phyloP scores from a whole-genome alignment of 768 basidiomycete species.

The Auricularia sp. region DNA sequence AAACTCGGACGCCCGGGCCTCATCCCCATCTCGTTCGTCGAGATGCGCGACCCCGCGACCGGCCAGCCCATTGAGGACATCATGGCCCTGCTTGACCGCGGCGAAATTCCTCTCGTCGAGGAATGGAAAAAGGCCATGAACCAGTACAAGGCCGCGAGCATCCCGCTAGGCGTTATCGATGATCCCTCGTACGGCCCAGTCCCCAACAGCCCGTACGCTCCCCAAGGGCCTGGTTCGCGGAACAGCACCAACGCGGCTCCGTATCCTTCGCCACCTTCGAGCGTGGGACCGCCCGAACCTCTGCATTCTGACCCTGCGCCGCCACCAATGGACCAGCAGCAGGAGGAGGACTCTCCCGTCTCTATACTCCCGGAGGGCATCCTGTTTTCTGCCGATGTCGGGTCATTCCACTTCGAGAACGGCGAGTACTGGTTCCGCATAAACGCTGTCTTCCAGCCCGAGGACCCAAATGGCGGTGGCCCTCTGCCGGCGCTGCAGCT shows the following conservation, averaged over 20 bases:
- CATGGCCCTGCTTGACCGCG: constrained; percentile 68
- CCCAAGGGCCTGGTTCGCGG: constrained; percentile 3
- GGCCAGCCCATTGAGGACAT: constrained; percentile 70
- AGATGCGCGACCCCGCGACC: constrained; percentile 87
- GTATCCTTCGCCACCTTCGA: constrained; percentile 8
- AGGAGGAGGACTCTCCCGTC: constrained; percentile 23
- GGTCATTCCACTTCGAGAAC: constrained; percentile 95
- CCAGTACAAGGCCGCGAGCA: constrained; percentile 92
- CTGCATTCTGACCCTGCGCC: constrained; percentile 3
- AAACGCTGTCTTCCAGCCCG: constrained; percentile 81
- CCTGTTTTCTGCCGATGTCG: constrained; percentile 76
- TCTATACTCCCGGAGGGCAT: constrained; percentile 67
- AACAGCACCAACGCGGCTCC: constrained; percentile 4
- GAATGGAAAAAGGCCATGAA: constrained; percentile 97
- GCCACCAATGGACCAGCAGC: constrained; percentile 11
- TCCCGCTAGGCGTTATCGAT: constrained; percentile 88
- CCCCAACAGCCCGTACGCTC: constrained; percentile 32
- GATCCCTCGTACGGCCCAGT: constrained; percentile 33
- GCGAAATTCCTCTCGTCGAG: constrained; percentile 90
- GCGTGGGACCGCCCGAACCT: constrained; percentile 15
- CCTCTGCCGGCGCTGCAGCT: constrained; percentile 59
- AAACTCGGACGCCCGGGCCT: constrained; percentile 89
- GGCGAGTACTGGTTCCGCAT: constrained; percentile 97
- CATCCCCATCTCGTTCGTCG: constrained; percentile 94
- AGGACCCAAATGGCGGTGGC: constrained; percentile 45